Percentiles rank a stretch among this genome's conserved stretches.
Conservation (phyloP, 2,329 filamentous ascomycete species). For the Chaetoscypha palmicola region DNA sequence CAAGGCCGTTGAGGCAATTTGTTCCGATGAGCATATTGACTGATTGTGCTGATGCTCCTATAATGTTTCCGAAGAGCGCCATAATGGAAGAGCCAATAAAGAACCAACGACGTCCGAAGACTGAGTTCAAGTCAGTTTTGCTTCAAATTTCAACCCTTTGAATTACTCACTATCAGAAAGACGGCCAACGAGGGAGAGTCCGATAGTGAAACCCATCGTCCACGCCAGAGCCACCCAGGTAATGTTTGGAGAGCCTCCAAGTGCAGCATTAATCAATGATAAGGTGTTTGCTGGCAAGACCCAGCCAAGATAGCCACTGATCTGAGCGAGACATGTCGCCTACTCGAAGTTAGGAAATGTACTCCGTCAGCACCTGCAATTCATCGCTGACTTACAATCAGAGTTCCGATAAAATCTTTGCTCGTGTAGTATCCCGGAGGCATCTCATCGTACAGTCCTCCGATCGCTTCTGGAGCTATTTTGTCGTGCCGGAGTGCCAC, state of each 20-base stretch:
- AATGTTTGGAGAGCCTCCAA: conserved; percentile 20
- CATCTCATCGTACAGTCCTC: conserved; percentile 8
- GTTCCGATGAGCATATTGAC: conserved; percentile 35
- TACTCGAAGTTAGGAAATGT: conserved; percentile 1
- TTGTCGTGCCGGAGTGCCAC: conserved; percentile 4
- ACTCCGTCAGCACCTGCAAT: too few relatives aligned
- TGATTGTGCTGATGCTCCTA: conserved; percentile 32
- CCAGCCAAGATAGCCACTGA: conserved; percentile 22
- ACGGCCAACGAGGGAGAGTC: conserved; percentile 37
- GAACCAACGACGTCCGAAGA: conserved; percentile 39
- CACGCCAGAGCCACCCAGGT: conserved; percentile 24
- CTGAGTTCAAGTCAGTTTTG: not conserved
- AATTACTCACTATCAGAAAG: conserved; percentile 31
- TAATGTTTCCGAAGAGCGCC: conserved; percentile 34
- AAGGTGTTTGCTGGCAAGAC: conserved; percentile 22
- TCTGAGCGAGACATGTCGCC: conserved; percentile 24
- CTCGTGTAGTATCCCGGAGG: conserved; percentile 15
- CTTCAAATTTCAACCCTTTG: not conserved
- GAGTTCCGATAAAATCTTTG: conserved; percentile 15
- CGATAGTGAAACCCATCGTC: conserved; percentile 35
- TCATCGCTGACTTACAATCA: conserved; percentile 9
- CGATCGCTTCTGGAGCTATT: conserved; percentile 6
- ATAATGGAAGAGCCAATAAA: conserved; percentile 30
- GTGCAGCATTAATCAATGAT: conserved; percentile 17
- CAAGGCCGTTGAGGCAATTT: conserved; percentile 34